Conservation (phyloP, 2,329 filamentous ascomycete species). For the Akanthomyces lecanii region DNA sequence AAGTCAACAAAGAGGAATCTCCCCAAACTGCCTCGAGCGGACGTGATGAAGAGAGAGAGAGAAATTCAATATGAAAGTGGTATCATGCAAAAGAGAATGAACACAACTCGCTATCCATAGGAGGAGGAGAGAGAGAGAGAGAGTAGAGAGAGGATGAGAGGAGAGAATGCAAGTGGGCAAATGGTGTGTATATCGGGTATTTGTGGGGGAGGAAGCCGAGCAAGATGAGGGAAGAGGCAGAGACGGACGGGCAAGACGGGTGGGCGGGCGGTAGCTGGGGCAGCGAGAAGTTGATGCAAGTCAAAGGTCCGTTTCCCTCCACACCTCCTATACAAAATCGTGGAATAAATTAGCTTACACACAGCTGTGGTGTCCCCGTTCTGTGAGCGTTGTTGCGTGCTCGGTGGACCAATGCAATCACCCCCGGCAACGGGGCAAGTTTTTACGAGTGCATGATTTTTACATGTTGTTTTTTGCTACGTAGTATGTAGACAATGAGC, state of each 20-base stretch:
- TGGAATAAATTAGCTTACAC: not conserved
- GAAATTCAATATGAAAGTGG: not conserved
- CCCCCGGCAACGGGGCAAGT: constrained; percentile 8
- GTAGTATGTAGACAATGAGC: not conserved
- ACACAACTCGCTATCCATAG: not conserved
- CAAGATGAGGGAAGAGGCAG: not conserved
- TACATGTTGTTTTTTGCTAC: not conserved
- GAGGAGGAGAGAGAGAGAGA: not conserved
- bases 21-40: not conserved
- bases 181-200: constrained; percentile 15
- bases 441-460: not conserved
- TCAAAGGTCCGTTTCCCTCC: not conserved
- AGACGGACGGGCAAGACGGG: constrained; percentile 3
- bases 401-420: constrained; percentile 4
- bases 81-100: not conserved
- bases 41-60: not conserved
- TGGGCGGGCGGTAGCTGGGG: constrained; percentile 11
- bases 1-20: not conserved
- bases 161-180: not conserved
- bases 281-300: constrained; percentile 8
- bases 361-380: not conserved
- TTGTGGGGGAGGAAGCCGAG: constrained; percentile 11
- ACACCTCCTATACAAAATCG: not conserved
- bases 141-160: not conserved
- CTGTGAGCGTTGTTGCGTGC: too few species aligned